Evolutionary conservation across 352 stramenopile genomes (phyloP).

Genomic region (Pythium monospermum): DNA sequence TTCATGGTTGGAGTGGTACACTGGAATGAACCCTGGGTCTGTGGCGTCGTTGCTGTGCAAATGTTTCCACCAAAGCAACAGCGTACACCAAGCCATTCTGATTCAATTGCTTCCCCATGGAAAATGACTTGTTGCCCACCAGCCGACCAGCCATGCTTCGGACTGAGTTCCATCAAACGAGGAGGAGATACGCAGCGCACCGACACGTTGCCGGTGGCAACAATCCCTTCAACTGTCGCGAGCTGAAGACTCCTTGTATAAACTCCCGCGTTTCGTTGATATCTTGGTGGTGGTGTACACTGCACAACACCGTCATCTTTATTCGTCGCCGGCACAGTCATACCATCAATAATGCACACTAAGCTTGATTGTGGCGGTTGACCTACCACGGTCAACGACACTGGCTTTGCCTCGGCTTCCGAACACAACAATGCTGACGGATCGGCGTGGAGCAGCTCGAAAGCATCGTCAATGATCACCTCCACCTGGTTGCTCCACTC

Average conservation of each 20-base stretch:
- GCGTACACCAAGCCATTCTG: neutral
- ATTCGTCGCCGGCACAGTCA: neutral
- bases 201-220: neutral
- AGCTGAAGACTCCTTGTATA: neutral
- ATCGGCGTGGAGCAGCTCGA: neutral
- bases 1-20: conserved; percentile 6
- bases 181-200: neutral
- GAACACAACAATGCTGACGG: neutral
- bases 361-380: conserved; percentile 6
- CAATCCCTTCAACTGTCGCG: conserved; percentile 10
- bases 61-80: conserved; percentile 11
- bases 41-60: neutral
- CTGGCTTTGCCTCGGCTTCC: neutral
- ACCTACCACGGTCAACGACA: neutral
- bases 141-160: neutral
- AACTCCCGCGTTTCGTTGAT: neutral
- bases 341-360: conserved; percentile 8
- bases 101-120: neutral
- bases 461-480: neutral
- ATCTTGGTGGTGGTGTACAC: conserved; percentile 1
- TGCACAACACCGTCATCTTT: neutral
- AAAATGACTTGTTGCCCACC: conserved; percentile 2
- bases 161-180: neutral
- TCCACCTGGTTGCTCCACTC: conserved; percentile 15
- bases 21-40: neutral